A percentile compares a stretch with the other conserved stretches of the same genome.
Conservation (phyloP, 352 stramenopile species). For the Peronospora farinosa region DNA sequence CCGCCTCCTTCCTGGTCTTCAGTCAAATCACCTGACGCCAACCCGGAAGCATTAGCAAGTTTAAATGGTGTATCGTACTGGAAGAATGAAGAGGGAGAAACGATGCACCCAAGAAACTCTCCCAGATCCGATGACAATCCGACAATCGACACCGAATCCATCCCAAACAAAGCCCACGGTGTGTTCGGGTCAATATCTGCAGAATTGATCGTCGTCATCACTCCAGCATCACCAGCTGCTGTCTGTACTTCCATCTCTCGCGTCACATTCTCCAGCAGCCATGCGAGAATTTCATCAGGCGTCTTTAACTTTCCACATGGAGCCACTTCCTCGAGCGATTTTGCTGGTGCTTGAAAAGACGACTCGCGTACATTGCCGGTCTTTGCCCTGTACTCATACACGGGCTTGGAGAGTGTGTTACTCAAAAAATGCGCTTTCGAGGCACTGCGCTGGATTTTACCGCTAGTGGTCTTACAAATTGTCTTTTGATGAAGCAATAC, state of each 20-base stretch:
- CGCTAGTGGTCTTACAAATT: slow-evolving; percentile 81
- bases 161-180: slow-evolving; percentile 53
- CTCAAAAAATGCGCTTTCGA: slow-evolving; percentile 53
- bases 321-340: slow-evolving; percentile 11
- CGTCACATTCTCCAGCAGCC: slow-evolving; percentile 57
- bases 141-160: slow-evolving; percentile 68
- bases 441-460: slow-evolving; percentile 76
- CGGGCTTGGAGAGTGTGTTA: slow-evolving; percentile 38
- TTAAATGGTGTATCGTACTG: slow-evolving; percentile 61
- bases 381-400: slow-evolving; percentile 50
- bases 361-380: slow-evolving; percentile 11
- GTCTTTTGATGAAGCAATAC: slow-evolving; percentile 64
- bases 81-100: slow-evolving; percentile 64
- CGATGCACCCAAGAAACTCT: slow-evolving; percentile 62
- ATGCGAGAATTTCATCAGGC: slow-evolving; percentile 60
- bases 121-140: slow-evolving; percentile 55
- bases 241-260: slow-evolving; percentile 36
- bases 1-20: slow-evolving; percentile 30
- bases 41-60: slow-evolving; percentile 46
- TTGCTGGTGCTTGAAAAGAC: slow-evolving; percentile 10
- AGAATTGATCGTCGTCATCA: slow-evolving; percentile 11
- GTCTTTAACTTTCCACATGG: slow-evolving; percentile 43
- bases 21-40: slow-evolving; percentile 54
- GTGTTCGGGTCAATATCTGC: slow-evolving; percentile 46
- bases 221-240: slow-evolving; percentile 7